Base-by-base conservation (phyloP, 2,329 filamentous ascomycete species). In the Ascochyta clinopodiicola region DNA sequence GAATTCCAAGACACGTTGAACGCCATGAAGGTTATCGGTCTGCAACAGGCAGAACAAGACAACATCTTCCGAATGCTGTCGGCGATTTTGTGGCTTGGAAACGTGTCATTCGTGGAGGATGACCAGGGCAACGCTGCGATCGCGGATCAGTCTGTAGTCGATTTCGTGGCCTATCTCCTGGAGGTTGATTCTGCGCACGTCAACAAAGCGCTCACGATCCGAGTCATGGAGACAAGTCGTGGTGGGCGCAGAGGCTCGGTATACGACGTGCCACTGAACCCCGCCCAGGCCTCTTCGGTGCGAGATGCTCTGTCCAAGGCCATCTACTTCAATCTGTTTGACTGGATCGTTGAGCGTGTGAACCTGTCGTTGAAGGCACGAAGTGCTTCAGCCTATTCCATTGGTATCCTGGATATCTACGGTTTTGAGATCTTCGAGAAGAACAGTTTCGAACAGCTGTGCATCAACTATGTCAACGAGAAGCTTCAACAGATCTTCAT, bases 391-490 rank as follows among this genome's bases (percentile, higher is more conserved):
- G 80, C 86, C 37, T 95, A 97, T 75, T 91, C 91, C 2, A 95
- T 99, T 64, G 95, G 95, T 72, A 98, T 99, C 72, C 83, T 99
- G 64, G 95, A 99, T 82, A 99, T 99, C 65, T 99, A 99, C 75
- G 95, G 95, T 2, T 99, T 99, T 71, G 95, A 99, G 74, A 99
- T 99, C 65, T 99, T 99, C 68, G 93, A 99, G 66, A 86, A 91
- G 69, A 99, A 99, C 80, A 97, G 94, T 80, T 99, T 99, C 70
- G 95, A 99, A 75, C 95, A 99, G 76, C 84, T 99, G 6, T 99
- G 95, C 80, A 99, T 99, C 83, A 99, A 99, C 78, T 99, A 99
- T 78, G 98, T 96, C 59, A 99, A 99, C 77, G 95, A 99, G 76
- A 99, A 97, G 76, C 86, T 99, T 54, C 95, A 99, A 78, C 95